Conservation (phyloP, 768 basidiomycete species). For the Panaeolus papilionaceus region DNA sequence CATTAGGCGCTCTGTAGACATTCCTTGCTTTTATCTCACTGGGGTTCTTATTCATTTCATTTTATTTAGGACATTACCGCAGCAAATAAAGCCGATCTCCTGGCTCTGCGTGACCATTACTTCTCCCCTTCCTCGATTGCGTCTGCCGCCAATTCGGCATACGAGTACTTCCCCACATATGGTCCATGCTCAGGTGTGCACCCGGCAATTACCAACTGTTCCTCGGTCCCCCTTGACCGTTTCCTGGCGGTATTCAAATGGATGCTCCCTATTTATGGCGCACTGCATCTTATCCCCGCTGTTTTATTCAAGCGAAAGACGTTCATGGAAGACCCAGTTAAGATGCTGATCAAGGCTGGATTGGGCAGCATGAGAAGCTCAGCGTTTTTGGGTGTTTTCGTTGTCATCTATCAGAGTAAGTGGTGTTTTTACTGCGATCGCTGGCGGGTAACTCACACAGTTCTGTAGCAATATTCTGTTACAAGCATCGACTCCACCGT, state of each 20-base stretch:
- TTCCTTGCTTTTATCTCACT: not conserved
- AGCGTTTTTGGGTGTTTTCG: conserved; percentile 85
- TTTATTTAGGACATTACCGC: conserved; percentile 55
- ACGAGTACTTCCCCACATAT: conserved; percentile 54
- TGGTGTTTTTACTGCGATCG: not conserved
- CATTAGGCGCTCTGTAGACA: conserved; percentile 51
- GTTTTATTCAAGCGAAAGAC: conserved; percentile 79
- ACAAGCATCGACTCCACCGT: conserved; percentile 64
- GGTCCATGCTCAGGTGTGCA: conserved; percentile 79
- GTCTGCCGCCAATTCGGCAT: conserved; percentile 19
- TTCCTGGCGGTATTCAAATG: conserved; percentile 84
- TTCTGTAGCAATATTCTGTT: conserved; percentile 63
- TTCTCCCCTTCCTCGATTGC: conserved; percentile 36
- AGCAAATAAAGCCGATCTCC: conserved; percentile 55
- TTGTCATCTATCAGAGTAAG: conserved; percentile 83
- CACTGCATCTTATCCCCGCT: conserved; percentile 87
- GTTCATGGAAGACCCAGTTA: conserved; percentile 69
- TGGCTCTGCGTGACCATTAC: conserved; percentile 44
- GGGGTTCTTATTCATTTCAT: not conserved
- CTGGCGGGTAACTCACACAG: not conserved
- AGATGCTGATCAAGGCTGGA: conserved; percentile 67
- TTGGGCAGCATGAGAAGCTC: conserved; percentile 84
- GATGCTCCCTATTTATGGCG: conserved; percentile 87
- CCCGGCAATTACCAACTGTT: conserved; percentile 69
- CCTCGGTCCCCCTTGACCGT: conserved; percentile 64